A percentile compares a stretch with the other conserved stretches of the same genome.
Evolutionary conservation across 257 asterid genomes (phyloP).

Genomic region (Verbascum thapsus): DNA sequence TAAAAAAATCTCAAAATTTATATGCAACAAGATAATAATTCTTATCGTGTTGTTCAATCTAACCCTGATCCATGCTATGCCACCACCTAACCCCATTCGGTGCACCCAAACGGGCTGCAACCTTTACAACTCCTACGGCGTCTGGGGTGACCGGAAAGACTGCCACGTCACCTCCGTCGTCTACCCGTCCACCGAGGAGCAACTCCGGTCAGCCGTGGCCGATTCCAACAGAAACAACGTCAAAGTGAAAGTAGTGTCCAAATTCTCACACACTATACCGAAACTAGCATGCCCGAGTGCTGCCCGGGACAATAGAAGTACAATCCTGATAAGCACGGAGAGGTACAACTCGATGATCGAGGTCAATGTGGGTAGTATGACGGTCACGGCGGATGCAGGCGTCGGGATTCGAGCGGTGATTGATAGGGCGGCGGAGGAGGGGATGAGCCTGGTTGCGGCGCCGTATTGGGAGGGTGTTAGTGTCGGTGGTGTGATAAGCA

Average conservation of each 20-base stretch:
- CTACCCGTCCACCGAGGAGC: slow-evolving; percentile 68
- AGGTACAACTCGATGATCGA: slow-evolving; percentile 42
- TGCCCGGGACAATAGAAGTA: background rate
- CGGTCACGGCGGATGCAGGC: slow-evolving; percentile 71
- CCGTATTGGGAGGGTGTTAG: slow-evolving; percentile 93
- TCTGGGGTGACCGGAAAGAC: slow-evolving; percentile 65
- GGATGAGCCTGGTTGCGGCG: slow-evolving; percentile 73
- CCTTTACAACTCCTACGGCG: slow-evolving; percentile 65
- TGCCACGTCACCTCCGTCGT: slow-evolving; percentile 52
- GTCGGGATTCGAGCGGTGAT: slow-evolving; percentile 62
- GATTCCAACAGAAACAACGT: slow-evolving; percentile 48
- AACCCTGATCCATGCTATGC: slow-evolving; percentile 42
- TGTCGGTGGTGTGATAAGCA: slow-evolving; percentile 69
- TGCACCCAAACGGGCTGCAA: slow-evolving; percentile 59
- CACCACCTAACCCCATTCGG: slow-evolving; percentile 64
- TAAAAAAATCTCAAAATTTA: background rate
- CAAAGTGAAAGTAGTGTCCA: slow-evolving; percentile 65
- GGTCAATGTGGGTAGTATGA: slow-evolving; percentile 36
- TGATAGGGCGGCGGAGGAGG: slow-evolving; percentile 56
- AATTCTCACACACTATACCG: slow-evolving; percentile 81
- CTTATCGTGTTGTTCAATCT: slow-evolving; percentile 8
- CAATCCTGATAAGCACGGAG: slow-evolving; percentile 70
- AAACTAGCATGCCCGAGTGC: slow-evolving; percentile 66
- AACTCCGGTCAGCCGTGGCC: slow-evolving; percentile 62
- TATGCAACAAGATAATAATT: slow-evolving; percentile 18